These are phyloP conservation scores for Hylodesmum podocarpum DNA, from an alignment of 306 rosid genomes.

Conservation along the genomic window DNA sequence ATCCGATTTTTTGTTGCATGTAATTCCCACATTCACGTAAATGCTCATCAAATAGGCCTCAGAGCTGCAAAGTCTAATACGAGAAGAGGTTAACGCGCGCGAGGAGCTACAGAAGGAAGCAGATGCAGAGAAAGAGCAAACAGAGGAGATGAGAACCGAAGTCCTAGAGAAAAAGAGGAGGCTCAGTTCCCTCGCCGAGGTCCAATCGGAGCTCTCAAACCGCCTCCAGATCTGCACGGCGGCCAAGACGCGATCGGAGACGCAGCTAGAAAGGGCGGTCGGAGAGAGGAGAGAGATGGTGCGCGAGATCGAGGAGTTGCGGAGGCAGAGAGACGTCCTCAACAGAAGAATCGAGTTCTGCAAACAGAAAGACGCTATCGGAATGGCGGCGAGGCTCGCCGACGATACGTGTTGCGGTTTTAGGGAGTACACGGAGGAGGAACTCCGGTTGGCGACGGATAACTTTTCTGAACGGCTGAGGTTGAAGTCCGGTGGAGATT, in stretches of 20 bases:
- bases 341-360: constrained; percentile 71
- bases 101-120: constrained; percentile 44
- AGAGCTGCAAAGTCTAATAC: constrained; percentile 48
- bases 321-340: constrained; percentile 65
- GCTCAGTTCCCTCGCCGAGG: constrained; percentile 44
- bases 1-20: background rate
- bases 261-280: constrained; percentile 45
- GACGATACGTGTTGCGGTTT: constrained; percentile 43
- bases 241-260: constrained; percentile 41
- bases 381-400: constrained; percentile 44
- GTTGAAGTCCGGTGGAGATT: constrained; percentile 48
- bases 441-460: constrained; percentile 64
- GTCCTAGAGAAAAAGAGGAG: constrained; percentile 54
- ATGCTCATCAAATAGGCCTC: constrained; percentile 36
- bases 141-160: constrained; percentile 38
- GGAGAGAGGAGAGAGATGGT: constrained; percentile 45
- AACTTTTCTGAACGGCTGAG: constrained; percentile 52
- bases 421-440: constrained; percentile 61
- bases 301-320: constrained; percentile 51
- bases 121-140: constrained; percentile 41
- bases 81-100: constrained; percentile 40
- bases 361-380: constrained; percentile 70
- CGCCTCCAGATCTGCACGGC: constrained; percentile 42
- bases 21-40: background rate
- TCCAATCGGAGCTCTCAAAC: constrained; percentile 56